phyloP scores from a whole-genome alignment of 2,329 filamentous ascomycete genomes.

The Gaeumannomyces tritici region DNA sequence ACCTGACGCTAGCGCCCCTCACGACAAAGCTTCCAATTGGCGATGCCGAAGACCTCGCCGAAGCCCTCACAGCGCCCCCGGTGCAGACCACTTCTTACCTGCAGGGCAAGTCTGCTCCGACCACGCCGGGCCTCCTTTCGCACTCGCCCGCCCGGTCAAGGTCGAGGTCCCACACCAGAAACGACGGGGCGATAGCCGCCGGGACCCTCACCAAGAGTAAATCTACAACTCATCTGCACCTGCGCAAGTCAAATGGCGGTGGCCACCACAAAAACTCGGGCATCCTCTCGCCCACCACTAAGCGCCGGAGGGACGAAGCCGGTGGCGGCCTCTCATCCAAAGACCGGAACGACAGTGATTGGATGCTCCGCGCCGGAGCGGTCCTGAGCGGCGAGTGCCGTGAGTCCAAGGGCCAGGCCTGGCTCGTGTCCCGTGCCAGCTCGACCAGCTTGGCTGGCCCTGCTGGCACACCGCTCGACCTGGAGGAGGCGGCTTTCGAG shows the following conservation, averaged over 20 bases:
- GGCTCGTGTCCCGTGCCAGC: slow-evolving; percentile 56
- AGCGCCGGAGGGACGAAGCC: slow-evolving; percentile 21
- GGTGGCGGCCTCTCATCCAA: slow-evolving; percentile 15
- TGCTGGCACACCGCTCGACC: slow-evolving; percentile 28
- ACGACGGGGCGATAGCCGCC: slow-evolving; percentile 12
- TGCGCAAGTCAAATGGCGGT: not conserved
- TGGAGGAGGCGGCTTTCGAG: slow-evolving; percentile 41
- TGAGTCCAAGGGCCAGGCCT: slow-evolving; percentile 60
- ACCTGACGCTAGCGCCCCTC: slow-evolving; percentile 54
- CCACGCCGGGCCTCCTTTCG: slow-evolving; percentile 53
- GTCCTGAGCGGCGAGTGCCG: slow-evolving; percentile 51
- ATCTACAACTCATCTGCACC: slow-evolving; percentile 46
- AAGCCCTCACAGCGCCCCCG: slow-evolving; percentile 16
- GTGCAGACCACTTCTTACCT: slow-evolving; percentile 40
- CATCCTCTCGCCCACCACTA: slow-evolving; percentile 14
- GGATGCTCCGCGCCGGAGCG: slow-evolving; percentile 54
- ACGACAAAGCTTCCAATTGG: slow-evolving; percentile 50
- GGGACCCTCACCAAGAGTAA: slow-evolving; percentile 44
- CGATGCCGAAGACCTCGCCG: slow-evolving; percentile 37
- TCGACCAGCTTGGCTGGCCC: slow-evolving; percentile 50
- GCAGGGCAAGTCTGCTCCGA: slow-evolving; percentile 52
- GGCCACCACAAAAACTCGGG: slow-evolving; percentile 9
- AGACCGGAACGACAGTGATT: slow-evolving; percentile 47
- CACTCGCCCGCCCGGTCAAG: slow-evolving; percentile 42
- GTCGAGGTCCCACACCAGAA: slow-evolving; percentile 28